phyloP scores from a whole-genome alignment of 2,329 filamentous ascomycete species.

The Verticillium albo-atrum region DNA sequence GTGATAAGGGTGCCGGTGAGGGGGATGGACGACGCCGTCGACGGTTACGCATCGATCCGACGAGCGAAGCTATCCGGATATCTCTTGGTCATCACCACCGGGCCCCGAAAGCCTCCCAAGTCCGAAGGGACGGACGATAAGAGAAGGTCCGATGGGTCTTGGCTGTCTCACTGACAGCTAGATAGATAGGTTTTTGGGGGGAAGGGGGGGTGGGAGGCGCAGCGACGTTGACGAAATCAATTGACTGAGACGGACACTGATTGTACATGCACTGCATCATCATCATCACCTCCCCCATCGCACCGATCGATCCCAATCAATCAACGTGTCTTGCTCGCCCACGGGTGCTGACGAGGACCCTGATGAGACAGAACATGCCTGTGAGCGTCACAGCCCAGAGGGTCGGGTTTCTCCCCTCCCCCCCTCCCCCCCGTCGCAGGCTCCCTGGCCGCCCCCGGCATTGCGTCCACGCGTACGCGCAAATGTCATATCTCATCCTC shows the following conservation, averaged over 20 bases:
- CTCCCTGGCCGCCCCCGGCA: background rate
- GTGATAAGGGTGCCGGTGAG: background rate
- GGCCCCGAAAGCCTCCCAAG: background rate
- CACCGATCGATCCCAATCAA: background rate
- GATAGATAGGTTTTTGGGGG: too few species aligned
- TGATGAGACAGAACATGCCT: background rate
- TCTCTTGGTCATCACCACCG: background rate
- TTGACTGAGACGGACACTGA: background rate
- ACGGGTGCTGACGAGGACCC: background rate
- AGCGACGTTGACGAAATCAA: background rate
- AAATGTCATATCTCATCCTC: background rate
- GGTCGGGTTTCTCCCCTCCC: background rate
- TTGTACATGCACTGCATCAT: background rate
- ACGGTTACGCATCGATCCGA: background rate
- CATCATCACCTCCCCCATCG: background rate
- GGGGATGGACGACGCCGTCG: background rate
- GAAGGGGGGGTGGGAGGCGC: background rate
- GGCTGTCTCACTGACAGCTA: background rate
- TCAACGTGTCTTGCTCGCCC: background rate
- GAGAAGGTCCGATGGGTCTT: background rate
- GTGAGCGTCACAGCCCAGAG: background rate
- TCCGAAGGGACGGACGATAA: background rate
- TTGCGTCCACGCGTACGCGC: background rate
- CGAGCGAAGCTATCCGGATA: background rate
- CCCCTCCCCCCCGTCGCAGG: background rate